Conservation (phyloP, 2,329 filamentous ascomycete genomes). For the Talaromyces sp. region DNA sequence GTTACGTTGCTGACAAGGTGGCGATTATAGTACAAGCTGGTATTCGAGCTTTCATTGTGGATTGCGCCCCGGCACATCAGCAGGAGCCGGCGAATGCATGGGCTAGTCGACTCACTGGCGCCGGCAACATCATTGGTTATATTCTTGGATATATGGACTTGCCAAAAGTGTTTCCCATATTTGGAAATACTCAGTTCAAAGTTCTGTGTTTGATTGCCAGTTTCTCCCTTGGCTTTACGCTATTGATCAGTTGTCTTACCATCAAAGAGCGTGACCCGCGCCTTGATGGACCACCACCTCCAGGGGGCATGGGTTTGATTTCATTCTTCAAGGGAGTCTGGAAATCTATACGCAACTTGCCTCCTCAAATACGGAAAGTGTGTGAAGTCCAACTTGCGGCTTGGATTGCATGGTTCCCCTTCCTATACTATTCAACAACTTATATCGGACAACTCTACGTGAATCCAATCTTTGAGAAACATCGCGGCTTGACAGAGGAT, state of each 20-base stretch:
- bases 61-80: constrained; percentile 87
- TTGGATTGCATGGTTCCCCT: constrained; percentile 95
- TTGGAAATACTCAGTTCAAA: constrained; percentile 89
- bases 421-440: constrained; percentile 91
- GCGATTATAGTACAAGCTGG: constrained; percentile 71
- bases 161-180: constrained; percentile 69
- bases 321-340: constrained; percentile 78
- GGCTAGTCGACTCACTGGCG: constrained; percentile 80
- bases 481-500: constrained; percentile 72
- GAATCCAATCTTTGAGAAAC: constrained; percentile 72
- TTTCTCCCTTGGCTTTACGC: constrained; percentile 66
- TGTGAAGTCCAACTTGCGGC: constrained; percentile 81
- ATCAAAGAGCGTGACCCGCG: constrained; percentile 80
- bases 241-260: constrained; percentile 66
- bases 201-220: constrained; percentile 84
- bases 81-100: constrained; percentile 93
- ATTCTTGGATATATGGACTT: constrained; percentile 82
- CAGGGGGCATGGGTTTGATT: constrained; percentile 64
- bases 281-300: constrained; percentile 62
- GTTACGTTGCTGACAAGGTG: background rate
- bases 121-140: constrained; percentile 90
- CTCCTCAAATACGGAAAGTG: constrained; percentile 77
- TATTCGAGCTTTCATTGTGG: constrained; percentile 88
- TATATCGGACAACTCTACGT: constrained; percentile 93
- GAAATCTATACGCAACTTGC: constrained; percentile 72